Conservation (phyloP, 768 basidiomycete genomes). For the Dioszegia crocea region DNA sequence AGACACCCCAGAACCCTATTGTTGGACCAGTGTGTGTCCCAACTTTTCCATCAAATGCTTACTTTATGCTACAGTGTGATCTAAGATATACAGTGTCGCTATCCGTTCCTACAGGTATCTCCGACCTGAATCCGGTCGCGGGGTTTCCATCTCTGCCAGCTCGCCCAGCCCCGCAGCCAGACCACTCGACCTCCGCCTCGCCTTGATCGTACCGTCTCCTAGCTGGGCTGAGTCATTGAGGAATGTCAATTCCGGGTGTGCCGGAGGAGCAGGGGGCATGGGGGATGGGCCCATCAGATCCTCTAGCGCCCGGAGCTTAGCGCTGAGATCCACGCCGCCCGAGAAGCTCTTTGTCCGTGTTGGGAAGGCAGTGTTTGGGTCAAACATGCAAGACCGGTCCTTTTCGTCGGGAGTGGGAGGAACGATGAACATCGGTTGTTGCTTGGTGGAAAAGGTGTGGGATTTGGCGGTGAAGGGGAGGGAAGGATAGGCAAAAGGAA, state of each 20-base stretch:
- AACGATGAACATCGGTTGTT: not conserved
- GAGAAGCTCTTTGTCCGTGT: not conserved
- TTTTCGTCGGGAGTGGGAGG: constrained; percentile 5
- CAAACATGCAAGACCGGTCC: not conserved
- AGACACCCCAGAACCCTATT: too few species aligned
- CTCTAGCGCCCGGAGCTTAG: not conserved
- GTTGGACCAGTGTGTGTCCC: too few species aligned
- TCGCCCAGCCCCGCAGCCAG: not conserved
- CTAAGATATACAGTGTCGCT: too few species aligned
- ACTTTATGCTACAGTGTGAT: too few species aligned
- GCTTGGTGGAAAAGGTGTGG: not conserved
- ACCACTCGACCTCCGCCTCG: not conserved
- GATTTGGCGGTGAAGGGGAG: not conserved
- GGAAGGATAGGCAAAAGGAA: not conserved
- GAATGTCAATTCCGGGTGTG: not conserved
- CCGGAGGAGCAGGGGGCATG: not conserved
- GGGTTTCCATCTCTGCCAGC: not conserved
- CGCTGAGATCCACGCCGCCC: not conserved
- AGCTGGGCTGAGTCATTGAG: not conserved
- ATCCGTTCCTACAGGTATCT: too few species aligned
- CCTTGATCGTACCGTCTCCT: not conserved
- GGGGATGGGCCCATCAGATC: constrained; percentile 1
- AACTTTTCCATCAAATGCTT: too few species aligned
- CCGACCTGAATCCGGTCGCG: not conserved
- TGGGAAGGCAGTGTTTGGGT: not conserved